phyloP scores from a whole-genome alignment of 2,329 filamentous ascomycete genomes.

The Talaromyces sp. region DNA sequence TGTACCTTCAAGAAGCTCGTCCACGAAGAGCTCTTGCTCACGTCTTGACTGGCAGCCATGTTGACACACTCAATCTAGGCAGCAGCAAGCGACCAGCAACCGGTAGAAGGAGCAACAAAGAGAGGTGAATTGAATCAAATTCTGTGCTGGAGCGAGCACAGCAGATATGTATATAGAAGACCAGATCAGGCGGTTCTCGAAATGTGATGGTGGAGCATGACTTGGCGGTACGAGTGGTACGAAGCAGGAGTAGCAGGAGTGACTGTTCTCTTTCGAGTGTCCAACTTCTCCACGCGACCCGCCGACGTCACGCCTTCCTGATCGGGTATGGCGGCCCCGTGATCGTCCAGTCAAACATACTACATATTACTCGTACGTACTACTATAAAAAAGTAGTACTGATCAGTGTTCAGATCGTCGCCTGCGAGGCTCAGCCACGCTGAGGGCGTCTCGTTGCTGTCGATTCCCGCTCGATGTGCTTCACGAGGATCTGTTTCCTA shows the following conservation, averaged over 20 bases:
- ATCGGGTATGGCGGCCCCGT: background rate
- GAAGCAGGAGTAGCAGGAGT: too few relatives aligned
- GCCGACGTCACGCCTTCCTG: background rate
- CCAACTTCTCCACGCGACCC: background rate
- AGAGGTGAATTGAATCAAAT: background rate
- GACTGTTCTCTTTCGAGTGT: background rate
- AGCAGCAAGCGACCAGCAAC: background rate
- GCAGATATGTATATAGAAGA: background rate
- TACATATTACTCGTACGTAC: too few relatives aligned
- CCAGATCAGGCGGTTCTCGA: background rate
- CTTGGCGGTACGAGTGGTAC: background rate
- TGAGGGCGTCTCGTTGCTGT: background rate
- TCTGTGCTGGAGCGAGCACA: background rate
- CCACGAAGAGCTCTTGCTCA: constrained; percentile 9
- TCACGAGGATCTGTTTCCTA: background rate
- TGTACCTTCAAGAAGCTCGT: constrained; percentile 11
- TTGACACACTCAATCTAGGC: background rate
- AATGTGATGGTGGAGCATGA: background rate
- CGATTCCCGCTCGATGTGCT: background rate
- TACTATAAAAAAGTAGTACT: too few relatives aligned
- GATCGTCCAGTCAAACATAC: too few relatives aligned
- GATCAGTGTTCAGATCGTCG: too few relatives aligned
- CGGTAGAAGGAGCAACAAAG: background rate
- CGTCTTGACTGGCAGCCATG: constrained; percentile 10
- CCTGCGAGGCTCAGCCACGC: background rate